Evolutionary conservation across 805 yeast species (phyloP).

Genomic region (Hanseniaspora guilliermondii): DNA sequence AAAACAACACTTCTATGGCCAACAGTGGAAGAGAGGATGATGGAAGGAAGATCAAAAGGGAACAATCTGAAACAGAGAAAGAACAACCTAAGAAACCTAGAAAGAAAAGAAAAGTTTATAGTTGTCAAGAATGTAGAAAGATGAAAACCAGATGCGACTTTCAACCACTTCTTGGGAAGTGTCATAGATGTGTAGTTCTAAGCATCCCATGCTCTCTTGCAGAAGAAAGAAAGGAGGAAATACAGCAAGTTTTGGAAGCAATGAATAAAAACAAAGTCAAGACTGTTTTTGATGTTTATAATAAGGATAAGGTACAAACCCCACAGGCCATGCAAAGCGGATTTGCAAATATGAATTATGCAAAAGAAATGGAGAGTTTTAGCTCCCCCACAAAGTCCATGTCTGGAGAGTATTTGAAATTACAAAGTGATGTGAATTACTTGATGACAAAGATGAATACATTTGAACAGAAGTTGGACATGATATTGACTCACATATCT

Average conservation of each 20-base stretch:
- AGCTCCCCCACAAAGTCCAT: not conserved
- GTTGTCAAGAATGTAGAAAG: slow-evolving; percentile 42
- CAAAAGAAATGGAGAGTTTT: not conserved
- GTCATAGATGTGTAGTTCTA: slow-evolving; percentile 42
- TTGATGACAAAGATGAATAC: not conserved
- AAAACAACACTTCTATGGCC: not conserved
- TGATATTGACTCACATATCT: not conserved
- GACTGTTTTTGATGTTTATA: not conserved
- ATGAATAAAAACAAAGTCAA: not conserved
- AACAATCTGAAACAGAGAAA: slow-evolving; percentile 3
- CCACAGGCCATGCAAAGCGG: not conserved
- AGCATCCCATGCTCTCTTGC: slow-evolving; percentile 39
- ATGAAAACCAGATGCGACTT: slow-evolving; percentile 48
- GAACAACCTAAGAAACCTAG: slow-evolving; percentile 20
- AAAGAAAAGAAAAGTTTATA: slow-evolving; percentile 32
- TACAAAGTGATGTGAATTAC: not conserved
- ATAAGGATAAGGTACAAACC: not conserved
- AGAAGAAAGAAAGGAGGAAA: slow-evolving; percentile 23
- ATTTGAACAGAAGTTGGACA: slow-evolving; percentile 1
- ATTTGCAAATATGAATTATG: not conserved
- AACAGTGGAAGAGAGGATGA: not conserved
- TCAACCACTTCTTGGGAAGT: slow-evolving; percentile 33
- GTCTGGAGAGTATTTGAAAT: not conserved
- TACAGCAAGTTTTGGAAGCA: slow-evolving; percentile 13
- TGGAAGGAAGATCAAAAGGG: slow-evolving; percentile 15